phyloP scores from a whole-genome alignment of 1,284 basidiomycete species.

The Puccinia horiana region DNA sequence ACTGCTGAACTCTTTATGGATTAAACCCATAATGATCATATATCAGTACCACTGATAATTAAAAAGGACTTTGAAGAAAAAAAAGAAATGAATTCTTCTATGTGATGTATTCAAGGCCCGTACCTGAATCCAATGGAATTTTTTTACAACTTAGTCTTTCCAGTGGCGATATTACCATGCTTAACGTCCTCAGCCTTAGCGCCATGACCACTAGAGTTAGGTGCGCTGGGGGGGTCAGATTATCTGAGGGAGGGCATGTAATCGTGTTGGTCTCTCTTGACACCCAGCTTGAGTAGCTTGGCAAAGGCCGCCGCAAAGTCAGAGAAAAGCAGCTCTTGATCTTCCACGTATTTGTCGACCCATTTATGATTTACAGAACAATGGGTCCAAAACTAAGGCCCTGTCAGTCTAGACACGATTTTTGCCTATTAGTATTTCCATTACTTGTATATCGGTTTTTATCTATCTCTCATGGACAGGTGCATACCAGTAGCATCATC shows the following conservation, averaged over 20 bases:
- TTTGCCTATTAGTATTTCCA: constrained; percentile 54
- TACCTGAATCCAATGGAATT: background rate
- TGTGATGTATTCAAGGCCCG: background rate
- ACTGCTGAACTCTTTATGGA: background rate
- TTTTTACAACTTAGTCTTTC: background rate
- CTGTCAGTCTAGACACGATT: too few species aligned
- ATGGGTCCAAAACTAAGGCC: too few species aligned
- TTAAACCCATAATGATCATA: background rate
- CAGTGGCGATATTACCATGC: background rate
- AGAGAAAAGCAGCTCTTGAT: constrained; percentile 64
- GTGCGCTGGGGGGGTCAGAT: constrained; percentile 5
- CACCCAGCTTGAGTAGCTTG: constrained; percentile 58
- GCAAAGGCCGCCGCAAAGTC: constrained; percentile 62
- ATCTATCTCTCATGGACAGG: too few species aligned
- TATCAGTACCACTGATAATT: too few species aligned
- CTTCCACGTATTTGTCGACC: constrained; percentile 62
- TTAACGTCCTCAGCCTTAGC: constrained; percentile 22
- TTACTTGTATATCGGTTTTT: constrained; percentile 52
- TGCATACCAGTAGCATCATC: too few species aligned
- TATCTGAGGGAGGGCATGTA: constrained; percentile 27
- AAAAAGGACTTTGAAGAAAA: too few species aligned
- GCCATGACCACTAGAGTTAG: constrained; percentile 18
- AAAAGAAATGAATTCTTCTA: background rate
- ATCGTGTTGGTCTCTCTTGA: constrained; percentile 46
- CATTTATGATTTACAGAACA: too few species aligned